Conservation (phyloP, 169 alveolate genomes). For the Plasmodium knowlesi region DNA sequence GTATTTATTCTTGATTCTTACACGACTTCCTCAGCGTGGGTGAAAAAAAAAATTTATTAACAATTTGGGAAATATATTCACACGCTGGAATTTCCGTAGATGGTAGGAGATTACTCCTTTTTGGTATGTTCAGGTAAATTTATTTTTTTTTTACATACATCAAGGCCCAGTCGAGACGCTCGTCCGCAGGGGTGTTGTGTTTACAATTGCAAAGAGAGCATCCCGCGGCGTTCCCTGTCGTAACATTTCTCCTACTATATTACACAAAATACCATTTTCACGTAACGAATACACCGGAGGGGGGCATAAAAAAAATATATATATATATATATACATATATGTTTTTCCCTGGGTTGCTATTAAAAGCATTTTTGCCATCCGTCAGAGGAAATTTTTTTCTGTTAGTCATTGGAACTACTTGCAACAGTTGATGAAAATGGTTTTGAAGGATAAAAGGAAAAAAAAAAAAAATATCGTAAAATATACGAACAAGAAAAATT, state of each 20-base stretch:
- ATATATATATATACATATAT: too few relatives aligned
- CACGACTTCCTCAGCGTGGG: background rate
- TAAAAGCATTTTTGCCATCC: background rate
- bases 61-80: background rate
- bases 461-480: background rate
- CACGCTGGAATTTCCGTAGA: too few relatives aligned
- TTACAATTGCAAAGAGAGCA: background rate
- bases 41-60: background rate
- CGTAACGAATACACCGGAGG: background rate
- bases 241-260: background rate
- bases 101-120: background rate
- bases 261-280: background rate
- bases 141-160: background rate
- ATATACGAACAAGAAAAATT: conserved; percentile 24
- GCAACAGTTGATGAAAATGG: background rate
- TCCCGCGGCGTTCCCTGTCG: background rate
- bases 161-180: background rate
- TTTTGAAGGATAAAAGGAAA: conserved; percentile 51
- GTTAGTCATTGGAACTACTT: background rate
- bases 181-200: background rate
- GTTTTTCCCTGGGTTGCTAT: background rate
- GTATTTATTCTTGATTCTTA: background rate
- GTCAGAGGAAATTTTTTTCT: background rate
- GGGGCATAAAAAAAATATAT: background rate
- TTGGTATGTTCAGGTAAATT: background rate